phyloP scores from a whole-genome alignment of 176 grass and related monocot genomes.

The Zoysia japonica region DNA sequence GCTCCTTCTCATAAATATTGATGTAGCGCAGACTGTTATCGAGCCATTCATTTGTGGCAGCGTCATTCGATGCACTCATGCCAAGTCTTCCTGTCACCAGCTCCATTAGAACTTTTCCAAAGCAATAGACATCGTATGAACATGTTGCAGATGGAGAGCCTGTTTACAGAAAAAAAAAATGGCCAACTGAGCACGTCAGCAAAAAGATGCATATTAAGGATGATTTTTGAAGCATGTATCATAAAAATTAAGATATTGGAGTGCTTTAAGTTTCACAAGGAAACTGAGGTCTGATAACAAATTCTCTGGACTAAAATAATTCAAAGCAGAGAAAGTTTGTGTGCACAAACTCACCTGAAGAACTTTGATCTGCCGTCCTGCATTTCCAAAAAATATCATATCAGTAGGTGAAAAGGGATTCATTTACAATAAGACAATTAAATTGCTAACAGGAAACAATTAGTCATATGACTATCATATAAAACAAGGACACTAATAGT shows the following conservation, averaged over 20 bases:
- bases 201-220: background rate
- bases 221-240: conserved; percentile 12
- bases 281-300: conserved; percentile 10
- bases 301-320: conserved; percentile 3
- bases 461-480: background rate
- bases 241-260: background rate
- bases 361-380: conserved; percentile 69
- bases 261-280: background rate
- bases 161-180: conserved; percentile 39
- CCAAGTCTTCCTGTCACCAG: conserved; percentile 84
- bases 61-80: conserved; percentile 66
- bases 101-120: conserved; percentile 93
- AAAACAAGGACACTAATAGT: background rate
- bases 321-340: conserved; percentile 1
- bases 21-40: conserved; percentile 66
- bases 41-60: conserved; percentile 65
- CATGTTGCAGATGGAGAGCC: conserved; percentile 65
- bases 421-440: conserved; percentile 10
- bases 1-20: conserved; percentile 89
- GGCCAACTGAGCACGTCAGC: conserved; percentile 13
- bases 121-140: conserved; percentile 83
- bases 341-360: conserved; percentile 64
- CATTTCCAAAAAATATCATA: conserved; percentile 34
- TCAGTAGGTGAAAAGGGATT: conserved; percentile 24
- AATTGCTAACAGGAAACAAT: conserved; percentile 17